These are phyloP conservation scores for Fusarium penzigii DNA, from an alignment of 2,329 filamentous ascomycete genomes.

Conservation along the genomic window DNA sequence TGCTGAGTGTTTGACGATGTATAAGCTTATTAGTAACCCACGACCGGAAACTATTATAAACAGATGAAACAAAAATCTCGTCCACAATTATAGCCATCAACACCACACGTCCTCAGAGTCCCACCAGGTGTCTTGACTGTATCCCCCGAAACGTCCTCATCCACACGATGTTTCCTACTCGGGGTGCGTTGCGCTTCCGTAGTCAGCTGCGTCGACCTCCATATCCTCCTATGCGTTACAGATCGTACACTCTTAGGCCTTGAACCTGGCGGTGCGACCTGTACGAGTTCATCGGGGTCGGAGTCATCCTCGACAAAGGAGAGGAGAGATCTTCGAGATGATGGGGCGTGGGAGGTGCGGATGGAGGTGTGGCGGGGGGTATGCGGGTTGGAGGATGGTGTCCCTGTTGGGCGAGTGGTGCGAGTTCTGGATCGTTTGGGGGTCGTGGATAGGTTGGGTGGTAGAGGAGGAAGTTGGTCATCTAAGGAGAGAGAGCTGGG, in stretches of 20 bases:
- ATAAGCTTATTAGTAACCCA: background rate
- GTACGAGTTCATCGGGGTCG: constrained; percentile 36
- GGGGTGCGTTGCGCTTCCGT: constrained; percentile 32
- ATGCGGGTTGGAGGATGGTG: constrained; percentile 26
- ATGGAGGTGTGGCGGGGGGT: constrained; percentile 28
- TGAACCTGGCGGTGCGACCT: constrained; percentile 16
- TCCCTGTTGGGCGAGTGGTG: background rate
- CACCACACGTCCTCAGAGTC: constrained; percentile 52
- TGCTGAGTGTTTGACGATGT: background rate
- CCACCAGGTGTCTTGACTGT: constrained; percentile 50
- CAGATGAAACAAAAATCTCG: constrained; percentile 63
- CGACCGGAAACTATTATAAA: constrained; percentile 30
- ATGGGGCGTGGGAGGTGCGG: constrained; percentile 29
- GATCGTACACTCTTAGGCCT: constrained; percentile 12
- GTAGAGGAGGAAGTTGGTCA: background rate
- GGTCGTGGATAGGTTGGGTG: background rate
- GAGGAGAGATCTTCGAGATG: constrained; percentile 40
- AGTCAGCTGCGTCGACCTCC: constrained; percentile 32
- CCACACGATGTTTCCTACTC: constrained; percentile 20
- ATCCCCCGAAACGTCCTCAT: constrained; percentile 22
- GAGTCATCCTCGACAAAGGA: constrained; percentile 46
- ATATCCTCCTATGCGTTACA: constrained; percentile 26
- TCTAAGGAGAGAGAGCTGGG: background rate
- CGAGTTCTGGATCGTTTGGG: constrained; percentile 8
- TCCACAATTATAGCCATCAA: constrained; percentile 56